Evolutionary conservation across 176 grass and related monocot genomes (phyloP).

Genomic region (Bolboschoenus planiculmis): DNA sequence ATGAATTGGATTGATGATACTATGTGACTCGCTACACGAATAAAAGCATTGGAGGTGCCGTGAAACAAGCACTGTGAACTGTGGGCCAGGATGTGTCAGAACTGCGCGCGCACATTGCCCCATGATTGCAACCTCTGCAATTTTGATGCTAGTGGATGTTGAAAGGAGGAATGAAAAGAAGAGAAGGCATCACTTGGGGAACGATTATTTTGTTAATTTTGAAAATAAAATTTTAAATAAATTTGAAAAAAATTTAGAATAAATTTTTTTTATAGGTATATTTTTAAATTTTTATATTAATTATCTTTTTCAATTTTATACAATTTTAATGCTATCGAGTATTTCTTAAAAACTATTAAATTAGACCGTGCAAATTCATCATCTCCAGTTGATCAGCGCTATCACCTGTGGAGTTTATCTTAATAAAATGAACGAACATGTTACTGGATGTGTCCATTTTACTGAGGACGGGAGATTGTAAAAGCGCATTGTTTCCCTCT

Average conservation of each 20-base stretch:
- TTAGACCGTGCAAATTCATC: too few species aligned
- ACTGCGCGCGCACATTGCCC: neutral
- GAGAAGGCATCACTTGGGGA: neutral
- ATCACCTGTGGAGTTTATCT: neutral
- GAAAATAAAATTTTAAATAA: neutral
- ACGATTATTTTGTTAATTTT: neutral
- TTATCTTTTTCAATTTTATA: too few species aligned
- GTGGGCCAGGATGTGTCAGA: neutral
- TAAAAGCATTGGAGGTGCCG: neutral
- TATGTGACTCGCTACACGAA: neutral
- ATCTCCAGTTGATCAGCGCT: neutral
- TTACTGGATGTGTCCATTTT: neutral
- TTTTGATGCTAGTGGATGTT: neutral
- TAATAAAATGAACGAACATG: neutral
- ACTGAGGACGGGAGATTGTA: neutral
- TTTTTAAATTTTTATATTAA: too few species aligned
- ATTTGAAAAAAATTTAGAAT: too few species aligned
- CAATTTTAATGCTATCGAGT: too few species aligned
- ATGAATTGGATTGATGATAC: neutral
- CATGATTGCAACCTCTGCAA: neutral
- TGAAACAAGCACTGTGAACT: neutral
- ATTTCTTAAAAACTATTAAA: too few species aligned
- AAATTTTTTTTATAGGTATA: too few species aligned
- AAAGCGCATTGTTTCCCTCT: slow-evolving; percentile 22
- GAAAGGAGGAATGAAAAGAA: neutral